A percentile compares a stretch with the other conserved stretches of the same genome.
These are phyloP conservation scores for Cyberlindnera samutprakarnensis DNA, from an alignment of 805 yeast genomes.

Conservation along the genomic window DNA sequence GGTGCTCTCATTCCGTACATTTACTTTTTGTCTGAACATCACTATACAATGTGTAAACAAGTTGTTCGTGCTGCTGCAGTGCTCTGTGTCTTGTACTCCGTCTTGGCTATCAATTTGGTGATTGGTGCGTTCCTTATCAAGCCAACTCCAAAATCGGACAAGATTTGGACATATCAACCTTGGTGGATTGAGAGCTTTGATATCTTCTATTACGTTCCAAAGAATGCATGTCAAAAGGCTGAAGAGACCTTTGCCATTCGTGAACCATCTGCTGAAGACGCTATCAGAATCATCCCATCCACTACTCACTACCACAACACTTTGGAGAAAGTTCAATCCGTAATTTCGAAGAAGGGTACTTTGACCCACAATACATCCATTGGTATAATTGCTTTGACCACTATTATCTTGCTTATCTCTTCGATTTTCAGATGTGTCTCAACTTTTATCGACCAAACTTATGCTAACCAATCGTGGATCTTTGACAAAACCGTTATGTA, in stretches of 20 bases:
- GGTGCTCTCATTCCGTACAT: conserved; percentile 56
- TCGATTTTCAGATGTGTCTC: conserved; percentile 44
- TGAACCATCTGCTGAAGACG: conserved; percentile 26
- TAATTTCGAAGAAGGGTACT: conserved; percentile 25
- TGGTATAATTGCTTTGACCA: conserved; percentile 33
- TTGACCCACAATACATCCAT: conserved; percentile 47
- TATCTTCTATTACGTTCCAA: conserved; percentile 51
- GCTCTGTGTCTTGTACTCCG: conserved; percentile 42
- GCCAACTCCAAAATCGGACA: conserved; percentile 44
- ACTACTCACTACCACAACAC: conserved; percentile 34
- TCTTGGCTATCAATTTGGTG: conserved; percentile 43
- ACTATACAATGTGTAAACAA: conserved; percentile 43
- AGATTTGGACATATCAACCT: conserved; percentile 57
- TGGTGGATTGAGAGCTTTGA: conserved; percentile 69
- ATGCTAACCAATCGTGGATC: conserved; percentile 33
- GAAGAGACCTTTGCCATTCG: conserved; percentile 38
- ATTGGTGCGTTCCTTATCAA: conserved; percentile 44
- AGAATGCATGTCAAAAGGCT: conserved; percentile 42
- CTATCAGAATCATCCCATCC: conserved; percentile 43
- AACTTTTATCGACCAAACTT: conserved; percentile 27
- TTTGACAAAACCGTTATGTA: conserved; percentile 54
- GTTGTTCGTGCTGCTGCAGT: conserved; percentile 46
- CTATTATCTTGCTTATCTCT: conserved; percentile 42
- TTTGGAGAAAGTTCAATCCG: conserved; percentile 20
- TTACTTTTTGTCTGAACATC: conserved; percentile 40